A percentile compares a stretch with the other conserved stretches of the same genome.
Evolutionary conservation across 1,139 yeast species (phyloP).

Genomic region (Scheffersomyces segobiensis): DNA sequence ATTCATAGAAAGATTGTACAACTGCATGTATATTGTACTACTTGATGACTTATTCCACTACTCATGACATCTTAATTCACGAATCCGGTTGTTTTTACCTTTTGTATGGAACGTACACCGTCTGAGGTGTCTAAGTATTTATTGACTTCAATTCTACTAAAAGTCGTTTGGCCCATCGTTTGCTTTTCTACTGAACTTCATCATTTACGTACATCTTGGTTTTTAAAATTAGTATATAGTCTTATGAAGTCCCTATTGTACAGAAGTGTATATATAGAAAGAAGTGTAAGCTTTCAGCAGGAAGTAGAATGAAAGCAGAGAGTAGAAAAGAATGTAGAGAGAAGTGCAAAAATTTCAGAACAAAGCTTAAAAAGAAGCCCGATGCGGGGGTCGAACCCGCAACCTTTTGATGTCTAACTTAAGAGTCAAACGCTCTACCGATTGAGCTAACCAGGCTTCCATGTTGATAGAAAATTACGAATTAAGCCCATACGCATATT

Average conservation of each 20-base stretch:
- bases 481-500: neutral
- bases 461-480: neutral
- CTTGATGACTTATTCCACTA: neutral
- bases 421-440: conserved; percentile 34
- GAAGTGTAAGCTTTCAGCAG: neutral
- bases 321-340: too few species aligned
- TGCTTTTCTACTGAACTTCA: neutral
- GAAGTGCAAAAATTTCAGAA: neutral
- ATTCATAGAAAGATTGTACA: neutral
- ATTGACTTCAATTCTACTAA: conserved; percentile 1
- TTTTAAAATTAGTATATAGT: neutral
- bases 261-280: neutral
- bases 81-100: neutral
- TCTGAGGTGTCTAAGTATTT: neutral
- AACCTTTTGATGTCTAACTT: conserved; percentile 37
- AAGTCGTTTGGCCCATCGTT: neutral
- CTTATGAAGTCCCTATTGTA: neutral
- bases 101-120: neutral
- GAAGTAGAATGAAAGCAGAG: too few species aligned
- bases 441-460: conserved; percentile 30
- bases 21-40: neutral
- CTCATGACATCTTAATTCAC: neutral
- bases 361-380: conserved; percentile 33
- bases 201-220: neutral
- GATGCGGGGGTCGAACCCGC: conserved; percentile 54